phyloP scores from a whole-genome alignment of 2,329 filamentous ascomycete genomes.

The Onygena corvina region DNA sequence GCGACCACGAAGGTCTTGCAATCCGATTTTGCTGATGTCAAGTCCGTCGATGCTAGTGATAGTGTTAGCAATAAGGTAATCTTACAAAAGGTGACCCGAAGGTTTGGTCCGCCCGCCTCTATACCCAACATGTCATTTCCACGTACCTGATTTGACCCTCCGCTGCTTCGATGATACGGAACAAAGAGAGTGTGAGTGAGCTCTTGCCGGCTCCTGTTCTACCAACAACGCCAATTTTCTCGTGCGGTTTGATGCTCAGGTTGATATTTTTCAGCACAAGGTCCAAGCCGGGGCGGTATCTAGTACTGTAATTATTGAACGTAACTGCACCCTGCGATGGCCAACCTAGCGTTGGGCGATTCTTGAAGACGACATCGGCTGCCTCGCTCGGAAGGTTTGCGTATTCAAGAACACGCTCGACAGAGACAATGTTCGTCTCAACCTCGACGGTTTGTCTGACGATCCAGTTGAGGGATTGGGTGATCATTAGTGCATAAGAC shows the following conservation, averaged over 20 bases:
- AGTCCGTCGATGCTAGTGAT: slow-evolving; percentile 62
- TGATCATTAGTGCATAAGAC: slow-evolving; percentile 96
- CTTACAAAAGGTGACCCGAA: slow-evolving; percentile 3
- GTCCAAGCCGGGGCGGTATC: slow-evolving; percentile 81
- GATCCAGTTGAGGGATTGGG: slow-evolving; percentile 96
- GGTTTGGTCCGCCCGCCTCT: not conserved
- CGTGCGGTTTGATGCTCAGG: slow-evolving; percentile 83
- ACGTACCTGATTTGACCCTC: slow-evolving; percentile 57
- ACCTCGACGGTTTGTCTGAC: slow-evolving; percentile 97
- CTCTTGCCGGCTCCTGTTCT: slow-evolving; percentile 94
- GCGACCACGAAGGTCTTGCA: slow-evolving; percentile 76
- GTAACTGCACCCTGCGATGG: slow-evolving; percentile 76
- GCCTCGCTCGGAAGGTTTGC: slow-evolving; percentile 83
- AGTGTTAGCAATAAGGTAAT: slow-evolving; percentile 14
- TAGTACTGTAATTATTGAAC: slow-evolving; percentile 87
- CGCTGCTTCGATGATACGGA: slow-evolving; percentile 85
- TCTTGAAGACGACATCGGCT: slow-evolving; percentile 80
- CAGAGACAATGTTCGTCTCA: slow-evolving; percentile 99
- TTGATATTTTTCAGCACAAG: slow-evolving; percentile 87
- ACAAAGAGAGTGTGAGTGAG: slow-evolving; percentile 79
- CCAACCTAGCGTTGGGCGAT: slow-evolving; percentile 80
- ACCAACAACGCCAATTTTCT: slow-evolving; percentile 96
- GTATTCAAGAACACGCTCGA: slow-evolving; percentile 95
- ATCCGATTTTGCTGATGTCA: slow-evolving; percentile 78
- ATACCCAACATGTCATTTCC: not conserved